These are phyloP conservation scores for Saccharomycopsis sp. DNA, from an alignment of 805 yeast species.

Conservation along the genomic window DNA sequence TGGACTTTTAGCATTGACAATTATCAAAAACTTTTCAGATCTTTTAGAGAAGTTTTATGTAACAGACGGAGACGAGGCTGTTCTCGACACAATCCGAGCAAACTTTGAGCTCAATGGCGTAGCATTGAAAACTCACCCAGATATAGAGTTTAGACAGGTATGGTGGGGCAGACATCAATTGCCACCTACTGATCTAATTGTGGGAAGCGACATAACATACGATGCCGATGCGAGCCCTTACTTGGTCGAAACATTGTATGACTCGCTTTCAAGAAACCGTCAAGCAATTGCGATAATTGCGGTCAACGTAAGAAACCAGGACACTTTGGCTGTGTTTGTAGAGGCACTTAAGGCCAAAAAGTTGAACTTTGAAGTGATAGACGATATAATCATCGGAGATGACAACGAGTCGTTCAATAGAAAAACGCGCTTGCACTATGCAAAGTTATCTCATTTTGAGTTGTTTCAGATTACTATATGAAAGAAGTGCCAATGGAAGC, in stretches of 20 bases:
- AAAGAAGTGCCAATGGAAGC: neutral
- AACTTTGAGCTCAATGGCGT: constrained; percentile 43
- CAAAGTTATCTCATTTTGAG: neutral
- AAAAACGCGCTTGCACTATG: neutral
- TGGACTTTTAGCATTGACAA: constrained; percentile 59
- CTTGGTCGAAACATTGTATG: constrained; percentile 36
- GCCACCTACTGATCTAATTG: constrained; percentile 41
- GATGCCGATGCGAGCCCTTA: constrained; percentile 55
- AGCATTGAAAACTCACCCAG: constrained; percentile 22
- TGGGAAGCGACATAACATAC: constrained; percentile 88
- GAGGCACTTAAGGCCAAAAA: neutral
- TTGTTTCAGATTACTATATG: neutral
- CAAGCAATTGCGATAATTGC: constrained; percentile 41
- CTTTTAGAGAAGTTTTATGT: constrained; percentile 21
- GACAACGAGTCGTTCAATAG: neutral
- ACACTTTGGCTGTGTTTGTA: constrained; percentile 29
- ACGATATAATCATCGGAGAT: neutral
- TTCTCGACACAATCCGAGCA: constrained; percentile 40
- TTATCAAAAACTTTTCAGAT: constrained; percentile 17
- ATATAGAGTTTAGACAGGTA: constrained; percentile 30
- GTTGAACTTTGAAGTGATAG: neutral
- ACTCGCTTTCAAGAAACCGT: constrained; percentile 3
- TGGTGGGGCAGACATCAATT: constrained; percentile 54
- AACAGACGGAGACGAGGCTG: constrained; percentile 56
- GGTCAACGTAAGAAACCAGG: constrained; percentile 66